phyloP scores from a whole-genome alignment of 768 basidiomycete species.

The Termitomyces sp. region DNA sequence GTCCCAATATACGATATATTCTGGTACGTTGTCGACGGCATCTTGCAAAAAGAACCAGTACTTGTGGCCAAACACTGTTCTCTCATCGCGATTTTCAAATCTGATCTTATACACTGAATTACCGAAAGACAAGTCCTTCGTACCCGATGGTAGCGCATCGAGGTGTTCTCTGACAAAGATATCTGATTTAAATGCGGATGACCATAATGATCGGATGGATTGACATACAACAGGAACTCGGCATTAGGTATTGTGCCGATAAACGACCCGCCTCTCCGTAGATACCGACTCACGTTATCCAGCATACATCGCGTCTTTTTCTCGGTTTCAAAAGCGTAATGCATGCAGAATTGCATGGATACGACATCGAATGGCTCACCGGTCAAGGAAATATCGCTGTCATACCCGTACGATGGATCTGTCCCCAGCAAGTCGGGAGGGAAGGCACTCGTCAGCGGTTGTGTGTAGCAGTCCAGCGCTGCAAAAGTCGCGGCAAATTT shows the following conservation, averaged over 20 bases:
- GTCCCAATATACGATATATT: conserved; percentile 96
- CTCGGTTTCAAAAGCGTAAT: conserved; percentile 95
- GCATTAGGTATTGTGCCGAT: conserved; percentile 97
- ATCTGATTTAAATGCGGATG: background rate
- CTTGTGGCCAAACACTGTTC: conserved; percentile 78
- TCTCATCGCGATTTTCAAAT: conserved; percentile 66
- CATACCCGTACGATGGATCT: conserved; percentile 15
- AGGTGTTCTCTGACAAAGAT: conserved; percentile 56
- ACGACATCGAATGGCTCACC: conserved; percentile 83
- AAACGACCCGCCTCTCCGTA: conserved; percentile 84
- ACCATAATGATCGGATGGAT: conserved; percentile 6
- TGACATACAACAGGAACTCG: conserved; percentile 71
- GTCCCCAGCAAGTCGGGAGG: conserved; percentile 47
- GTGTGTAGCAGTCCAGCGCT: conserved; percentile 83
- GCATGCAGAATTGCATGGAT: conserved; percentile 99
- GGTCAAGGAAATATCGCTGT: conserved; percentile 5
- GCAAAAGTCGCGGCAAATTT: conserved; percentile 79
- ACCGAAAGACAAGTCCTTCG: conserved; percentile 74
- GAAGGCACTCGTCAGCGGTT: conserved; percentile 67
- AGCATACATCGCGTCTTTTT: conserved; percentile 90
- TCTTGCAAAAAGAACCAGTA: conserved; percentile 94
- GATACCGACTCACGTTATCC: conserved; percentile 75
- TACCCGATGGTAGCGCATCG: conserved; percentile 59
- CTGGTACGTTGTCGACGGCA: conserved; percentile 95
- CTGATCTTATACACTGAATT: conserved; percentile 87